Percentiles rank a stretch among this genome's conserved stretches.
Conservation (phyloP, 163 green algal species). For the Chlorella variabilis region DNA sequence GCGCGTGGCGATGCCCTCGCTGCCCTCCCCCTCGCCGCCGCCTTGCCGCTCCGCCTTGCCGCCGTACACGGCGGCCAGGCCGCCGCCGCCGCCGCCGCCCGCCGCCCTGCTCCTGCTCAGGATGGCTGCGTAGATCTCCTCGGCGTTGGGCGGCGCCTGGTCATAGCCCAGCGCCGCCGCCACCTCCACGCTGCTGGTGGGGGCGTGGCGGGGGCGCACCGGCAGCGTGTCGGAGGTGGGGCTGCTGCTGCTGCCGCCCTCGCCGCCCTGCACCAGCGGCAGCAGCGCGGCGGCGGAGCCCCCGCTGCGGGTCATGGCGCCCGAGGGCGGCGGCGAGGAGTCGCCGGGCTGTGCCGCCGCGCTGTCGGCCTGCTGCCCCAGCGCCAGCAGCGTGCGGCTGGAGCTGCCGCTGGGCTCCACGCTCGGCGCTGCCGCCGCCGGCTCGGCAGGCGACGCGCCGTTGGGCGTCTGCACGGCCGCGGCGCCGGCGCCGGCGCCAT, state of each 20-base stretch:
- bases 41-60: background rate
- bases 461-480: too few relatives aligned
- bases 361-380: background rate
- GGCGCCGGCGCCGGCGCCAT: background rate
- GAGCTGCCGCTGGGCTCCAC: background rate
- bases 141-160: background rate
- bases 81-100: background rate
- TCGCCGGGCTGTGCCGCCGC: background rate
- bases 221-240: background rate
- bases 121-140: constrained; percentile 18
- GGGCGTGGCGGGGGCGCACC: background rate
- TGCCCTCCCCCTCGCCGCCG: background rate
- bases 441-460: background rate
- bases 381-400: background rate
- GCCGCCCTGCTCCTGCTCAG: background rate
- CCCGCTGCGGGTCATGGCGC: background rate
- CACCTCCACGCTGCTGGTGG: constrained; percentile 23
- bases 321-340: background rate
- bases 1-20: constrained; percentile 31
- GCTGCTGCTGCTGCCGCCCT: background rate
- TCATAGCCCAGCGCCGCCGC: constrained; percentile 15
- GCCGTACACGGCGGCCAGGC: background rate
- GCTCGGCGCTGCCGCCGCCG: background rate
- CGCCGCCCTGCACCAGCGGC: background rate
- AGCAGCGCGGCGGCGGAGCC: constrained; percentile 16